phyloP scores from a whole-genome alignment of 75 land plant genomes.

The Ceratopteris richardii region DNA sequence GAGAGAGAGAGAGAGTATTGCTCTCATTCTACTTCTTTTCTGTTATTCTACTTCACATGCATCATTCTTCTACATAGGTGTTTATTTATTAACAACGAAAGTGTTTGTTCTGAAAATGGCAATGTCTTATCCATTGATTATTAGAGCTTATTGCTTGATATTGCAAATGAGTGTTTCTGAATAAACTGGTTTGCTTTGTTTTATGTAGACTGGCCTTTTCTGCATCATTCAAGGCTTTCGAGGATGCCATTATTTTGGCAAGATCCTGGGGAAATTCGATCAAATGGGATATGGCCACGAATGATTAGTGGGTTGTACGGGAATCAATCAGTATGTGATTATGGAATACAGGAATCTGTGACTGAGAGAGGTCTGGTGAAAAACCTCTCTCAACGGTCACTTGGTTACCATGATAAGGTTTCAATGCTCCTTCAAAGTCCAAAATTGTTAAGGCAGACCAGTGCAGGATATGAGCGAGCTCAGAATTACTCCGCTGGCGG shows the following conservation, averaged over 20 bases:
- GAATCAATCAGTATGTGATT: neutral
- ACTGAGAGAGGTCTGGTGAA: conserved; percentile 10
- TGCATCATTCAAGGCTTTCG: conserved; percentile 1
- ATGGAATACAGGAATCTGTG: conserved; percentile 11
- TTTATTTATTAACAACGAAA: too few species aligned
- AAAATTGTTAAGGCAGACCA: conserved; percentile 1
- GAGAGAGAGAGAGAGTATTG: too few species aligned
- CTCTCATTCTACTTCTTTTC: too few species aligned
- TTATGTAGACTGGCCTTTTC: neutral
- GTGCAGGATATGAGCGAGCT: conserved; percentile 9
- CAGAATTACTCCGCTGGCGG: conserved; percentile 16
- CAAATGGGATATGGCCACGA: neutral
- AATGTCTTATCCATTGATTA: too few species aligned
- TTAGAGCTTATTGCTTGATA: too few species aligned
- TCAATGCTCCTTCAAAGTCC: conserved; percentile 24
- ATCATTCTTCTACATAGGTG: too few species aligned
- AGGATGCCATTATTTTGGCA: neutral
- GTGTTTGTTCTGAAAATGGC: too few species aligned
- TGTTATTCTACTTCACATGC: too few species aligned
- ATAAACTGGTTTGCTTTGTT: too few species aligned
- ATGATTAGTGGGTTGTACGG: neutral
- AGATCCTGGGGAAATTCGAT: neutral
- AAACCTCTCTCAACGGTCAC: neutral
- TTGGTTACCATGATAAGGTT: conserved; percentile 12
- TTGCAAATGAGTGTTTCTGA: too few species aligned